Evolutionary conservation across 345 rosid species (phyloP).

Genomic region (Euphorbia lathyris): DNA sequence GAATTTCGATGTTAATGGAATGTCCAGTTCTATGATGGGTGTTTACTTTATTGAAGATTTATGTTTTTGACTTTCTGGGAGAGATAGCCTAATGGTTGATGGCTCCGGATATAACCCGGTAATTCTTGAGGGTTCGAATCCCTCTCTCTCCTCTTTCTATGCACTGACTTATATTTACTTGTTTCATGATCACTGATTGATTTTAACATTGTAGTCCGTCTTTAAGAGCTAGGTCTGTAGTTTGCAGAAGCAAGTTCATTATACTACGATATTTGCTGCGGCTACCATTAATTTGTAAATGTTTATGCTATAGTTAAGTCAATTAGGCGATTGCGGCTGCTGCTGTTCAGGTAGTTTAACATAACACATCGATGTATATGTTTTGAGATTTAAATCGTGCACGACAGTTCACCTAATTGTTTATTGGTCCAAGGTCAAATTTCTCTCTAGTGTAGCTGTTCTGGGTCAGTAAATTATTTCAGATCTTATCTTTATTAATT

Average conservation of each 20-base stretch:
- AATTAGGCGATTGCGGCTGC: no score
- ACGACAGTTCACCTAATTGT: no score
- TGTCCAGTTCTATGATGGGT: background rate
- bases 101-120: background rate
- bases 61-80: background rate
- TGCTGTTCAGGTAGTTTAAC: no score
- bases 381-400: no score
- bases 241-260: no score
- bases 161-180: background rate
- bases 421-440: no score
- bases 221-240: no score
- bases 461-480: no score
- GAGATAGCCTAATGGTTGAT: background rate
- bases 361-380: no score
- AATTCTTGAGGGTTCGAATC: constrained; percentile 2
- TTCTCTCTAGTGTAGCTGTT: no score
- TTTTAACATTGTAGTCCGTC: no score
- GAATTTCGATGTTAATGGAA: background rate
- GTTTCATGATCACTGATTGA: background rate
- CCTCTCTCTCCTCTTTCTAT: background rate
- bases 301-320: background rate
- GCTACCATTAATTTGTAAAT: background rate
- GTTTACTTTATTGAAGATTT: background rate
- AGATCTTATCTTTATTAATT: background rate
- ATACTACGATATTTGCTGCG: no score